Conservation (phyloP, 345 rosid genomes). For the Rhodamnia argentea region DNA sequence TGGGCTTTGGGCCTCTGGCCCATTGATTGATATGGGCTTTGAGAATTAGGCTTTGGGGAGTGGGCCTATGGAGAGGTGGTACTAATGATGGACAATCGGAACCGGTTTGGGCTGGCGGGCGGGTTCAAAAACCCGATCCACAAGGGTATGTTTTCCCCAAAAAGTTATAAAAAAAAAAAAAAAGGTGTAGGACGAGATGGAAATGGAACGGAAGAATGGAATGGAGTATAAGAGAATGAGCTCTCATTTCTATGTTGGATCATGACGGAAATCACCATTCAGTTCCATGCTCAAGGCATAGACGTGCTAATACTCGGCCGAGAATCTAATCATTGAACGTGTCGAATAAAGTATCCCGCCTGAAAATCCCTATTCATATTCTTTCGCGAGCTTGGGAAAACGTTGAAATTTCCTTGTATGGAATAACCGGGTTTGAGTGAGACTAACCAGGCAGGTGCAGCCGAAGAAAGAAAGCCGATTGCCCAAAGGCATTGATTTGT, state of each 20-base stretch:
- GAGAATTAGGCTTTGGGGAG: background rate
- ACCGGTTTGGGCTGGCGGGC: background rate
- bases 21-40: background rate
- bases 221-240: background rate
- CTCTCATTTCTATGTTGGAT: background rate
- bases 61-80: background rate
- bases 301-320: background rate
- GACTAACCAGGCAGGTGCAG: background rate
- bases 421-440: background rate
- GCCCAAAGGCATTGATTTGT: too few relatives aligned
- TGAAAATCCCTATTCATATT: background rate
- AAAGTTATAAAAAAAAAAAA: background rate
- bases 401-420: background rate
- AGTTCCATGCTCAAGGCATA: background rate
- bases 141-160: background rate
- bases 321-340: background rate
- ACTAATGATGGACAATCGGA: background rate
- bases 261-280: background rate
- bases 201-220: background rate
- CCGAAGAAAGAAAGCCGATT: too few relatives aligned
- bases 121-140: background rate
- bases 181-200: background rate
- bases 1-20: background rate
- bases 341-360: background rate
- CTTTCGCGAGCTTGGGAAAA: background rate